phyloP scores from a whole-genome alignment of 73 alveolate species.

The Diophrys sp. region DNA sequence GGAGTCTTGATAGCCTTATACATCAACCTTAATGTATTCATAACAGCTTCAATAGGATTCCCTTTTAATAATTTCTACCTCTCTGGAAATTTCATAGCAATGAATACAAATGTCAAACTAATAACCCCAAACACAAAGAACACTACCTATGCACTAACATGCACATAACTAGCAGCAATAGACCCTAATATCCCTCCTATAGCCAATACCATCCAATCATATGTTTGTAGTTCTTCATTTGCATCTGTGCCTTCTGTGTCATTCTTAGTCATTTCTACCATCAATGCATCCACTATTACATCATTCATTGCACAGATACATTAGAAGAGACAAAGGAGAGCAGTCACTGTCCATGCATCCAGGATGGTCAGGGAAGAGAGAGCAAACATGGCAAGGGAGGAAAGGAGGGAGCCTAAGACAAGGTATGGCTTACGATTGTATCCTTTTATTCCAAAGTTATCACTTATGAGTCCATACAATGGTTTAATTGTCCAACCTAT shows the following conservation, averaged over 20 bases:
- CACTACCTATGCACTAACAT: not conserved
- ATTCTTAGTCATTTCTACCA: not conserved
- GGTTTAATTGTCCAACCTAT: not conserved
- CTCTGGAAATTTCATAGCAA: not conserved
- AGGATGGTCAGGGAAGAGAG: not conserved
- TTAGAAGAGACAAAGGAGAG: not conserved
- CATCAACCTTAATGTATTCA: not conserved
- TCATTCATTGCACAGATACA: not conserved
- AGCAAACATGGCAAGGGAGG: not conserved
- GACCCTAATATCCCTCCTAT: not conserved
- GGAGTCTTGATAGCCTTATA: conserved; percentile 31
- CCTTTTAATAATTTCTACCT: not conserved
- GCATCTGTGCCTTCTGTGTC: not conserved
- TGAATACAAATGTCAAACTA: not conserved
- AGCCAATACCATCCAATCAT: conserved; percentile 5
- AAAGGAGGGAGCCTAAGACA: not conserved
- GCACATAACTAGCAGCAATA: not conserved
- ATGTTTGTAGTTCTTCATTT: not conserved
- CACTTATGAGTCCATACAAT: not conserved
- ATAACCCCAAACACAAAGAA: not conserved
- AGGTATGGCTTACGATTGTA: not conserved
- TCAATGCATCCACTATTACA: conserved; percentile 4
- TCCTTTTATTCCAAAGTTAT: not conserved
- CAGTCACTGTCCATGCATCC: not conserved
- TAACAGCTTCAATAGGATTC: not conserved